These are phyloP conservation scores for Falciphora oryzae DNA, from an alignment of 2,329 filamentous ascomycete species.

Conservation along the genomic window DNA sequence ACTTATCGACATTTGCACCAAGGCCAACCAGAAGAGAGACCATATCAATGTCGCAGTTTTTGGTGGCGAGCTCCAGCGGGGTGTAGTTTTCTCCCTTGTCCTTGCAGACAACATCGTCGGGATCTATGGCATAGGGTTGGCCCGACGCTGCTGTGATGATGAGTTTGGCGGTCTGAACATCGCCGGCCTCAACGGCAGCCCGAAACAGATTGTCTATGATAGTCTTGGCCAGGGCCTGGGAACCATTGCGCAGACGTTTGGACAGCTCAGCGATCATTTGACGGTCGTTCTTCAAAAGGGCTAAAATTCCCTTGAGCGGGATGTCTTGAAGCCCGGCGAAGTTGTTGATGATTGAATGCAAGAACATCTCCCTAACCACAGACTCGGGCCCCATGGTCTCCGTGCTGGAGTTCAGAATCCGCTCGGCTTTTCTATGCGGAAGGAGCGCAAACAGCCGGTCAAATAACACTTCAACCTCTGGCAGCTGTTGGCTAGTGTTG, in stretches of 20 bases:
- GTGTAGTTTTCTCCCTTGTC: neutral
- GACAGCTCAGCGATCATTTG: neutral
- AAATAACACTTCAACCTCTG: neutral
- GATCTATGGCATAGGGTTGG: neutral
- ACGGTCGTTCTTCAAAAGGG: neutral
- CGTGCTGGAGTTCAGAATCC: neutral
- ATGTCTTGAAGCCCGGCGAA: neutral
- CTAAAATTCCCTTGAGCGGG: neutral
- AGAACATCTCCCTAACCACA: neutral
- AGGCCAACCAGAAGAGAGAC: neutral
- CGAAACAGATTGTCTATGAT: neutral
- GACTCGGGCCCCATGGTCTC: neutral
- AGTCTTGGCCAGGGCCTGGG: neutral
- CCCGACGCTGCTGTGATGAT: neutral
- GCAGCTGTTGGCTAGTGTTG: neutral
- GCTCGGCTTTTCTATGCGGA: neutral
- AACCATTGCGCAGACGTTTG: neutral
- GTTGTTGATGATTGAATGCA: conserved; percentile 2
- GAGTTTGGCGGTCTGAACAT: conserved; percentile 3
- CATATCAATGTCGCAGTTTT: neutral
- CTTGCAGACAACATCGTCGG: neutral
- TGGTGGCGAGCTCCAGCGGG: neutral
- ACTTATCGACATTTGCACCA: neutral
- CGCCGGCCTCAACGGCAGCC: neutral
- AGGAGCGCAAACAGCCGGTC: neutral